A percentile compares a stretch with the other conserved stretches of the same genome.
phyloP scores from a whole-genome alignment of 129 eudicot genomes.

The Tagetes patula region DNA sequence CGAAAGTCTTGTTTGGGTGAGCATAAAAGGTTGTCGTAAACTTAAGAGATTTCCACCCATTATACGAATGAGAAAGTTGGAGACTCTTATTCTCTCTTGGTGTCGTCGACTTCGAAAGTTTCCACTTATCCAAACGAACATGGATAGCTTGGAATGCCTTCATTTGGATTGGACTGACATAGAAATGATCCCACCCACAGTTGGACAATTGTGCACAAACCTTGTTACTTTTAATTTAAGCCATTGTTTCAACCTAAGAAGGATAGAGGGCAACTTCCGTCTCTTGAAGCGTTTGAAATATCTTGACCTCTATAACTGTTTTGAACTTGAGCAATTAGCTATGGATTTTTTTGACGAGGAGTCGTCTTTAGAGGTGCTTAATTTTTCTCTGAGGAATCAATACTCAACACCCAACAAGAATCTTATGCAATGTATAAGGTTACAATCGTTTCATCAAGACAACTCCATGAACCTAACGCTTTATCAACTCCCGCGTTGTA shows the following conservation, averaged over 20 bases:
- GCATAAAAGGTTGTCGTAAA: not conserved
- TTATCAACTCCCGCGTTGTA: not conserved
- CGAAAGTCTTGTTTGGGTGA: not conserved
- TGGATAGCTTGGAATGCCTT: not conserved
- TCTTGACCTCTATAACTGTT: not conserved
- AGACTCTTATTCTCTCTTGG: not conserved
- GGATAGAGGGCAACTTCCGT: not conserved
- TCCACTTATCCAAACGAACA: not conserved
- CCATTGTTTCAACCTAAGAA: not conserved
- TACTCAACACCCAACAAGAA: not conserved
- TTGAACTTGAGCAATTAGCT: too few species aligned
- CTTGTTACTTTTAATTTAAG: not conserved
- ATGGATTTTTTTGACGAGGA: too few species aligned
- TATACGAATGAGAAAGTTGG: not conserved
- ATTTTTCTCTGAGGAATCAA: not conserved
- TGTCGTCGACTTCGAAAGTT: not conserved
- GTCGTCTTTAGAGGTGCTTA: too few species aligned
- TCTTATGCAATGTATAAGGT: not conserved
- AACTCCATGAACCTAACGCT: not conserved
- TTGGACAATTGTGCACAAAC: not conserved
- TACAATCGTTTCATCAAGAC: not conserved
- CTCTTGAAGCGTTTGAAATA: not conserved
- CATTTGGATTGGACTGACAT: not conserved
- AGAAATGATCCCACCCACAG: not conserved
- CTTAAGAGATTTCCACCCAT: not conserved